These are phyloP conservation scores for Myotisia sp. DNA, from an alignment of 2,329 filamentous ascomycete species.

Conservation along the genomic window DNA sequence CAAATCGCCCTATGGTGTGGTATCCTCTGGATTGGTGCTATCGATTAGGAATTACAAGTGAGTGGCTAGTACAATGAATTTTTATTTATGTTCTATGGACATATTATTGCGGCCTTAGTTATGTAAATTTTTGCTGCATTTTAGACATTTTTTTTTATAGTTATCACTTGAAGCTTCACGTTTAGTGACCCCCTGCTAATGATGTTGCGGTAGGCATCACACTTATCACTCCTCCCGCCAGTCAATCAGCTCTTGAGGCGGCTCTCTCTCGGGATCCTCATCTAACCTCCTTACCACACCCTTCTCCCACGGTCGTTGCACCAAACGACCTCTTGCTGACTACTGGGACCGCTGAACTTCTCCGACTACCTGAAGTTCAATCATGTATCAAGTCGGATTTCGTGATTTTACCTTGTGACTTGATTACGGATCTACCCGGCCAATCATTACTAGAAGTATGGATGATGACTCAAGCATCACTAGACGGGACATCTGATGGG, in stretches of 20 bases:
- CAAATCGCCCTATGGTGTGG: conserved; percentile 38
- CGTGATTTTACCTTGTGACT: conserved; percentile 77
- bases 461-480: conserved; percentile 68
- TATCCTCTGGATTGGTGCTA: conserved; percentile 37
- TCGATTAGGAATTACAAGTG: conserved; percentile 35
- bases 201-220: conserved; percentile 28
- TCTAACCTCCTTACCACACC: conserved; percentile 35
- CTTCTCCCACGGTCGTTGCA: conserved; percentile 55
- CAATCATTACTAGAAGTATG: conserved; percentile 75
- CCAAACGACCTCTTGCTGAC: conserved; percentile 64
- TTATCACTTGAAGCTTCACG: conserved; percentile 1
- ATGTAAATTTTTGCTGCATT: background rate
- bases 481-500: conserved; percentile 46
- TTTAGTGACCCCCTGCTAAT: conserved; percentile 6
- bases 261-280: conserved; percentile 37
- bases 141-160: conserved; percentile 2
- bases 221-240: conserved; percentile 34
- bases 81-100: background rate
- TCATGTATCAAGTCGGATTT: conserved; percentile 72
- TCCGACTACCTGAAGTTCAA: conserved; percentile 70
- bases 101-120: background rate
- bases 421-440: conserved; percentile 79
- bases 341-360: conserved; percentile 76
- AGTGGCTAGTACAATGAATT: no score
- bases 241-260: conserved; percentile 30